Evolutionary conservation across 257 asterid genomes (phyloP), one percentile per base, ranked within the genome.

Genomic region (Solanum habrochaites): DNA sequence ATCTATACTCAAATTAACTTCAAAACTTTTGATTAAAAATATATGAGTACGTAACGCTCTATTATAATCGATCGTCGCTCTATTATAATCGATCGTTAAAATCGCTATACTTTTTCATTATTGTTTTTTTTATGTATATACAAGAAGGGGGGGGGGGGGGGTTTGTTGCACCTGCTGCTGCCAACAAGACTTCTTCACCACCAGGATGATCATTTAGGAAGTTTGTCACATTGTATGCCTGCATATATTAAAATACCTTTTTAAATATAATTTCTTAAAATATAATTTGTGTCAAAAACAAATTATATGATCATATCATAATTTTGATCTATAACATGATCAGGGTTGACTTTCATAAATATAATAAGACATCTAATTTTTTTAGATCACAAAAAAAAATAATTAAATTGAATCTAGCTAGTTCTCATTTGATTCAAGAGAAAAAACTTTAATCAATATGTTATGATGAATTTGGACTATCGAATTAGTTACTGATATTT

Each of bases 201-300:
- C 98, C 98, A 1, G 98, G 98, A 90, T 95, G 98, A 69, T 95
- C 98, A 60, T 73, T 87, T 69, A 94, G 91, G 91, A 92, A 94
- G 88, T 82, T 92, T 7, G 98, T 92, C 31, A 95, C 95, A 85
- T 95, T 72, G 74, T 93, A 93, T 64, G 89, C 96, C 98, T 92
- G 90, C 21, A 85, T 83, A 8, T 39, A 25, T 5, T 15, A 42
- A n/a, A 74, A 7, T 5, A 25, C 62, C 14, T 74, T 75, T 40
- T 40, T 49, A 0, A 0, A 75, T 2, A 32, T 74, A n/a, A 40
- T 74, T 74, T 39, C 7, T n/a, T n/a, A 2, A 42, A 39, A 74
- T 10, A 74, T n/a, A 40, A 75, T 75, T 23, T 3, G 12, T 42
- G 15, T 40, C 12, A n/a, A 75, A 40, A 42, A 13, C 6, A 71